Evolutionary conservation across 306 rosid genomes (phyloP), one percentile per base, ranked within the genome.

Genomic region (Comarum palustre): DNA sequence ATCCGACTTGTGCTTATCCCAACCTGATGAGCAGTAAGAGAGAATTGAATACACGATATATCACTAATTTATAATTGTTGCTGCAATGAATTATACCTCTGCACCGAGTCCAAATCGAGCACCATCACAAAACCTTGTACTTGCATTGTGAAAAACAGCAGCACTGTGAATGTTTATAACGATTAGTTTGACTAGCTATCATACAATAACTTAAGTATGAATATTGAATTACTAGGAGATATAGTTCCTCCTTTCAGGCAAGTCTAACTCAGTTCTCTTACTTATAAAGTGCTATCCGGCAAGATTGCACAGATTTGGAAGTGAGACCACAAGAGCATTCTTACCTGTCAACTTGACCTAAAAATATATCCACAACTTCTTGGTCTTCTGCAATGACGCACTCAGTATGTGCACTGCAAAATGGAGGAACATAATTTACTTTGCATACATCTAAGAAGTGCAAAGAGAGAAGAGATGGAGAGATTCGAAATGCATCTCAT

Each of bases 41-140:
- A 64, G 51, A 69, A 76, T 48, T 39, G 60, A 63, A 36, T 24
- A 58, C 61, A 73, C 61, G 46, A 38, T 32, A 55, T 42, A 62
- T 71, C 34, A 43, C 48, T 22, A 31, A 48, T 42, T 50, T 54
- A 10, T 1, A 4, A 59, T 64, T 52, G 50, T 50, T 25, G 46
- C 52, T 9, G 55, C 75, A 70, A 22, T 62, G 34, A 27, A 73
- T 20, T 71, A 46, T 87, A 91, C 99, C 99, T 94, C 99, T 12
- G 99, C 99, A 25, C 99, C 99, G 5, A 94, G 84, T 80, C 98
- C 98, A 71, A 94, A 94, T 83, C 97, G 91, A 46, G 97, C 91
- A 29, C 98, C 99, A 50, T 94, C 99, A 66, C 97, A 84, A 77
- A 94, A 94, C 77, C 99, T 84, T 68, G 98, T 87, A 82, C 98